A percentile compares a stretch with the other conserved stretches of the same genome.
These are phyloP conservation scores for Chondrus crispus DNA, from an alignment of 23 red algal genomes.

Conservation along the genomic window DNA sequence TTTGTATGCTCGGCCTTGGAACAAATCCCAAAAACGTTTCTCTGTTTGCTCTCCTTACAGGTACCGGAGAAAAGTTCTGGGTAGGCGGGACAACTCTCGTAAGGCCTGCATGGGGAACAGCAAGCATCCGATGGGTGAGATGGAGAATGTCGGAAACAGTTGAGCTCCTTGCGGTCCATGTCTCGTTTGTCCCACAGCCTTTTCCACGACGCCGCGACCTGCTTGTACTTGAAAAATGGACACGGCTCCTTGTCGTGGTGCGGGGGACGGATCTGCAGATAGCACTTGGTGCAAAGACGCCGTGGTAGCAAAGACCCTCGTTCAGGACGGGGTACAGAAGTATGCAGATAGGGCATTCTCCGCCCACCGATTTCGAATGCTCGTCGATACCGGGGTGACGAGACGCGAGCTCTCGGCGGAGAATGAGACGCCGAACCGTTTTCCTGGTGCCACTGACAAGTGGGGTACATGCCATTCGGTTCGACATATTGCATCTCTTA, in stretches of 20 bases:
- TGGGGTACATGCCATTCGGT: slow-evolving; percentile 51
- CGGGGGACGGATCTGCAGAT: slow-evolving; percentile 72
- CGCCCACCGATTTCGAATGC: not conserved
- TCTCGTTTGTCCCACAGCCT: slow-evolving; percentile 5
- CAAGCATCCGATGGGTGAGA: no score
- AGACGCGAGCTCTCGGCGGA: slow-evolving; percentile 45
- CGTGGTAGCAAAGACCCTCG: slow-evolving; percentile 32
- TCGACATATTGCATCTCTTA: slow-evolving; percentile 30
- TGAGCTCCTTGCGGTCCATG: slow-evolving; percentile 17
- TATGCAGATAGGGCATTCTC: slow-evolving; percentile 81
- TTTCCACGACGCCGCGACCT: slow-evolving; percentile 22
- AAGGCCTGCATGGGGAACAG: no score
- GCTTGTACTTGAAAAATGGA: slow-evolving; percentile 81
- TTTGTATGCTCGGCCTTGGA: no score
- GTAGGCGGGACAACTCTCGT: no score
- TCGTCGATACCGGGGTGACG: slow-evolving; percentile 36
- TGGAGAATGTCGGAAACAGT: no score
- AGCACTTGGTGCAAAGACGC: slow-evolving; percentile 76
- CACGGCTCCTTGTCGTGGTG: slow-evolving; percentile 65
- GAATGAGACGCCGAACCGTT: slow-evolving; percentile 36
- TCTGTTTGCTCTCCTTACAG: no score
- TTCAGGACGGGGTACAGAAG: slow-evolving; percentile 78
- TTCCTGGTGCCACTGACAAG: slow-evolving; percentile 44
- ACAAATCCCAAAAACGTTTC: no score
- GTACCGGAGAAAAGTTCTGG: no score